These are phyloP conservation scores for Candida wancherniae DNA, from an alignment of 805 yeast species.

Conservation along the genomic window DNA sequence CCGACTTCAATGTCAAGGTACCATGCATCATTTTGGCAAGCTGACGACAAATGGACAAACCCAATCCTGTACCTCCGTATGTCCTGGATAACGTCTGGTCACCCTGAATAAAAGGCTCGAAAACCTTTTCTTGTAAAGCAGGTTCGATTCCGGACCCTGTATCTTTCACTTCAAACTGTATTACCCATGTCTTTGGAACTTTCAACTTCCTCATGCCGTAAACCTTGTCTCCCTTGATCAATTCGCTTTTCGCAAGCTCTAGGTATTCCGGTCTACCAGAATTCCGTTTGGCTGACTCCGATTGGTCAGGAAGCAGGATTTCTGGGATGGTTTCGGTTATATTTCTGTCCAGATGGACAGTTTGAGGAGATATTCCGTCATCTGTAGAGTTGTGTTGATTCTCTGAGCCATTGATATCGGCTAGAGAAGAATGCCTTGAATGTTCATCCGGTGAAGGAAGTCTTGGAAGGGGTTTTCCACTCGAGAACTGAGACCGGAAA, in stretches of 20 bases:
- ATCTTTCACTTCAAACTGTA: constrained; percentile 73
- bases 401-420: no score
- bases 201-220: constrained; percentile 31
- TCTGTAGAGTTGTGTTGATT: no score
- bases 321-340: no score
- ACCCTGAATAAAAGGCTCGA: constrained; percentile 96
- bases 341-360: no score
- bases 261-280: constrained; percentile 2
- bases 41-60: constrained; percentile 84
- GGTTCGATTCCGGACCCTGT: constrained; percentile 94
- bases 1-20: constrained; percentile 66
- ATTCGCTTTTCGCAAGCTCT: constrained; percentile 21
- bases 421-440: no score
- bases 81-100: constrained; percentile 89
- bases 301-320: no score
- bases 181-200: constrained; percentile 47
- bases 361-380: no score
- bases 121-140: constrained; percentile 73
- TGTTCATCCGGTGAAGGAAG: no score
- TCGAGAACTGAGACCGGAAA: constrained; percentile 34
- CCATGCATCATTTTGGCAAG: constrained; percentile 91
- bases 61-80: constrained; percentile 95
- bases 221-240: constrained; percentile 32
- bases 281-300: no score
- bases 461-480: constrained; percentile 13